Percentiles rank a stretch among this genome's conserved stretches.
These are phyloP conservation scores for Nothophaeocryptopus gaeumannii DNA, from an alignment of 2,329 filamentous ascomycete species.

Conservation along the genomic window DNA sequence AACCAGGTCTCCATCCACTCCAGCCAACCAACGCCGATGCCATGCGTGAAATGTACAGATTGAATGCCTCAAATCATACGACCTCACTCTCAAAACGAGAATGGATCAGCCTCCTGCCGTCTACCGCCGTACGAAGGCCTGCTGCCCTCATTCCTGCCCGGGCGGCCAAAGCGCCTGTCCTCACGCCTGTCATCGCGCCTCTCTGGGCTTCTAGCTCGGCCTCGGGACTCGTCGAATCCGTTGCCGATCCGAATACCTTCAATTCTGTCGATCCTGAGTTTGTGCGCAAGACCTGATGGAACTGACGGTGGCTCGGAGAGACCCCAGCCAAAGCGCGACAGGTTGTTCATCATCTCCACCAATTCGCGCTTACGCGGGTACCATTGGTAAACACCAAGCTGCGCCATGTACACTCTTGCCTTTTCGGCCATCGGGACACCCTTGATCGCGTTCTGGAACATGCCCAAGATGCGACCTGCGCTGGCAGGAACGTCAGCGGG, in stretches of 20 bases:
- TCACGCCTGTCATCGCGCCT: constrained; percentile 2
- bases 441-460: constrained; percentile 43
- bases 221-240: constrained; percentile 6
- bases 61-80: not conserved
- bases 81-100: not conserved
- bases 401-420: constrained; percentile 53
- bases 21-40: constrained; percentile 7
- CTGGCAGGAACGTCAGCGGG: constrained; percentile 41
- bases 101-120: constrained; percentile 3
- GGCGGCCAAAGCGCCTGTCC: constrained; percentile 11
- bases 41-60: constrained; percentile 10
- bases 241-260: constrained; percentile 32
- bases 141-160: not conserved
- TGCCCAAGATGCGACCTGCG: constrained; percentile 45
- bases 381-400: constrained; percentile 55
- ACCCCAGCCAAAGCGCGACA: constrained; percentile 53
- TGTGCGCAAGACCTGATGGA: constrained; percentile 25
- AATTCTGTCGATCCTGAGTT: constrained; percentile 29
- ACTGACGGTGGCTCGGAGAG: constrained; percentile 50
- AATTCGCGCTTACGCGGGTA: constrained; percentile 37
- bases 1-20: not conserved
- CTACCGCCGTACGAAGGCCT: not conserved
- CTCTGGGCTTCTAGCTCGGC: constrained; percentile 8
- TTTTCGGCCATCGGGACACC: constrained; percentile 44
- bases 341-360: constrained; percentile 54